These are phyloP conservation scores for Fagus sylvatica DNA, from an alignment of 306 rosid genomes.

Conservation along the genomic window DNA sequence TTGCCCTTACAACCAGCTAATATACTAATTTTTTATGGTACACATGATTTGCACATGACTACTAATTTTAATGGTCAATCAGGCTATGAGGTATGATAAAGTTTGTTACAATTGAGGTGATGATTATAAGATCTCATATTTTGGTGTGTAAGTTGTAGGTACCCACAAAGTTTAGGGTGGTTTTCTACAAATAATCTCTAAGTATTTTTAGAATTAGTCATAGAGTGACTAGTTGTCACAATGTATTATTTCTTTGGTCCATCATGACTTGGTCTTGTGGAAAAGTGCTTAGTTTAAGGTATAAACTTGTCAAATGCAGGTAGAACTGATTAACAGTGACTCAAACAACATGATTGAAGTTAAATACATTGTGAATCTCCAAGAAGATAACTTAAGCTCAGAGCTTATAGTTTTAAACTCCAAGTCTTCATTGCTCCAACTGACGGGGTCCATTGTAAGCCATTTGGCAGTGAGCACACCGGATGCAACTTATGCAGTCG, in stretches of 20 bases:
- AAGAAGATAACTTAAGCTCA: conserved; percentile 53
- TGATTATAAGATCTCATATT: no score
- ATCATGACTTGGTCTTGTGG: background rate
- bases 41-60: no score
- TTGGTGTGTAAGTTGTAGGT: no score
- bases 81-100: no score
- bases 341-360: conserved; percentile 47
- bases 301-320: conserved; percentile 46
- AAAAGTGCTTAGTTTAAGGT: background rate
- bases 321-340: conserved; percentile 55
- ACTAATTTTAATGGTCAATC: no score
- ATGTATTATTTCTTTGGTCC: background rate
- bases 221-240: background rate
- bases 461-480: conserved; percentile 88
- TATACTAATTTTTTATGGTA: no score
- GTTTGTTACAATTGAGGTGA: no score
- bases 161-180: no score
- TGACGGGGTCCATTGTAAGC: conserved; percentile 61
- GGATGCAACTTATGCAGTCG: conserved; percentile 82
- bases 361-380: conserved; percentile 62
- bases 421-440: conserved; percentile 44
- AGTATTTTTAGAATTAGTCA: background rate
- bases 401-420: conserved; percentile 60
- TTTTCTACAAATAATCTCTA: no score
- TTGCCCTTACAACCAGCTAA: no score